Base-by-base conservation (phyloP, 2,329 filamentous ascomycete species). In the Colletotrichum eremochloae region DNA sequence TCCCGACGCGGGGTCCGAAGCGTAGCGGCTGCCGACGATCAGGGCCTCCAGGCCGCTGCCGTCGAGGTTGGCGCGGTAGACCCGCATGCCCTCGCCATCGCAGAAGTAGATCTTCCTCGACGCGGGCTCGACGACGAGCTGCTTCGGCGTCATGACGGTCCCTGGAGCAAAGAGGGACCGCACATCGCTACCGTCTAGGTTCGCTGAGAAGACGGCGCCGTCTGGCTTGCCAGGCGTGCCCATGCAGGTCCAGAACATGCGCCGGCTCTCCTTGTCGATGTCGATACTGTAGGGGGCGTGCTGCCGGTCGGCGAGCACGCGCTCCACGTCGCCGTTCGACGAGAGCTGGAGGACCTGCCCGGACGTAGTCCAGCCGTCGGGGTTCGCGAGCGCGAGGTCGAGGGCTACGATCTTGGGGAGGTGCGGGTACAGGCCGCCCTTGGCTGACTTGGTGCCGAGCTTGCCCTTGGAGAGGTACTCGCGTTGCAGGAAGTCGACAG, bases 241-340 rank as follows among this genome's bases (percentile, higher is more conserved):
- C 86, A 88, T 88, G 74, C 80, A 82, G 4, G 86, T 86, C 86
- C 85, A 88, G 75, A 85, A 87, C 29, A 88, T 80, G 44, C 81
- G 80, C 3, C 78, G 77, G 0, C 73, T 76, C 0, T 74, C 60
- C 1, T 74, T 62, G 24, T 80, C 81, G 4, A 86, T 76, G 20
- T 81, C 81, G 18, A 88, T 81, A 0, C 86, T 85, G 63, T 87
- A 85, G 2, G 85, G 86, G 6, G 83, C 76, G 52, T 67, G 56
- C 24, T 80, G 77, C 18, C 74, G 50, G 29, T 69, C 63, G 24
- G 80, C 75, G 1, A 83, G 58, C 0, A 77, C 72, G 3, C 74
- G 72, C 46, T 75, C 55, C 3, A 75, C 69, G 61, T 61, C 68
- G 53, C 77, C 75, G 18, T 78, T 75, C 0, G 75, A 62, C 15